A percentile compares a stretch with the other conserved stretches of the same genome.
Conservation (phyloP, 306 rosid species). For the Cucurbita argyrosperma region DNA sequence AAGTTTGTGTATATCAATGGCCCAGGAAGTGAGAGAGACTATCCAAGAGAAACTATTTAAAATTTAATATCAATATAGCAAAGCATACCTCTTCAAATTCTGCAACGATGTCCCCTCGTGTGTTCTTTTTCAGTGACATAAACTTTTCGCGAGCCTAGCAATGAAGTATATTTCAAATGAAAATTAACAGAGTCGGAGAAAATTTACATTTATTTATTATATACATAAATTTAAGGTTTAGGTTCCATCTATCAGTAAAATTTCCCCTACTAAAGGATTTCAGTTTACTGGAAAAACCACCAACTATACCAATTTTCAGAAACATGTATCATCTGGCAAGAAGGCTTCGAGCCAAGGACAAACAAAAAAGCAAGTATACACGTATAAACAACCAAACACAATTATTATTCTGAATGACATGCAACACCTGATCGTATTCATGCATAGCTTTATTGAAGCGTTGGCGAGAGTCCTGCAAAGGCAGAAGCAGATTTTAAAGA, state of each 20-base stretch:
- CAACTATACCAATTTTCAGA: background rate
- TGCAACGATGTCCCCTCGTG: conserved; percentile 71
- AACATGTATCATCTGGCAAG: background rate
- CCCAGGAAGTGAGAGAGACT: background rate
- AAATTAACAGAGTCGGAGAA: background rate
- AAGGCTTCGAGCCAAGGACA: background rate
- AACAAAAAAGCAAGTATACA: background rate
- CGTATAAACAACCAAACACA: background rate
- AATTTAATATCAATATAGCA: background rate
- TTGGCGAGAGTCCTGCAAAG: conserved; percentile 60
- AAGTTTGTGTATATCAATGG: background rate
- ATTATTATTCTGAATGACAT: conserved; percentile 3
- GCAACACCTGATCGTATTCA: conserved; percentile 79
- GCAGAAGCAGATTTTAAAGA: conserved; percentile 1
- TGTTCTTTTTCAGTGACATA: conserved; percentile 81
- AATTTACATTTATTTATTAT: background rate
- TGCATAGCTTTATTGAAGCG: conserved; percentile 70
- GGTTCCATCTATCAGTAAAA: background rate
- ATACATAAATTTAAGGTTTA: background rate
- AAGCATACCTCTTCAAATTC: conserved; percentile 76
- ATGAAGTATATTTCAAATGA: background rate
- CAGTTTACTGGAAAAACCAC: background rate
- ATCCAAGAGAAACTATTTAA: conserved; percentile 3
- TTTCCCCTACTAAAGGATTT: background rate
- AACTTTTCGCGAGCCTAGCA: conserved; percentile 81